Evolutionary conservation across 192 early-diverging fungal genomes (phyloP).

Genomic region (Gonapodya sp.): DNA sequence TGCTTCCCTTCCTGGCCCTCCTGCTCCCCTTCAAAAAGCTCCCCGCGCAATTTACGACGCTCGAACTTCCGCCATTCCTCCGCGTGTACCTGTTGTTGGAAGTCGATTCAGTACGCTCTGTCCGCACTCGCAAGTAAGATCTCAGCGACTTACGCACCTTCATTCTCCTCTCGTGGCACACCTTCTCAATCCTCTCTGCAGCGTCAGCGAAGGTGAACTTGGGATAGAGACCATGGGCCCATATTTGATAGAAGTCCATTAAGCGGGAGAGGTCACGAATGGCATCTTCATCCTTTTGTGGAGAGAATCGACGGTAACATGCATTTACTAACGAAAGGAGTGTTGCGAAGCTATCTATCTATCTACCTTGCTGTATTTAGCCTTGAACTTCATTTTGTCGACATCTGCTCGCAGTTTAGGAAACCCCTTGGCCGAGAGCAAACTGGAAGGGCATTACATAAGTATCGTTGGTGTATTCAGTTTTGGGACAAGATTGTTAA

Average conservation of each 20-base stretch:
- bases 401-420: slow-evolving; percentile 15
- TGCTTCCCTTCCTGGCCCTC: not conserved
- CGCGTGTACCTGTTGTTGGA: not conserved
- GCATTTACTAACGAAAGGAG: too few relatives aligned
- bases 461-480: not conserved
- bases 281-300: slow-evolving; percentile 4
- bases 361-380: slow-evolving; percentile 23
- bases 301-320: not conserved
- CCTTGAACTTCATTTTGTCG: slow-evolving; percentile 21
- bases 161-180: slow-evolving; percentile 21
- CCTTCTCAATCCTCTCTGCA: slow-evolving; percentile 23
- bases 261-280: slow-evolving; percentile 24
- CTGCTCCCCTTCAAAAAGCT: not conserved
- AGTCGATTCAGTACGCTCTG: too few relatives aligned
- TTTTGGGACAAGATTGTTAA: not conserved
- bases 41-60: not conserved
- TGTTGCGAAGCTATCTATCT: too few relatives aligned
- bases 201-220: slow-evolving; percentile 25
- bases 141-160: slow-evolving; percentile 23
- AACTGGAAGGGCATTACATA: slow-evolving; percentile 13
- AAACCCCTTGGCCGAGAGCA: slow-evolving; percentile 21
- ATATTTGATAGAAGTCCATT: slow-evolving; percentile 28
- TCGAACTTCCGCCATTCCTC: not conserved
- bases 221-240: slow-evolving; percentile 28
- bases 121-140: too few relatives aligned